Conservation (phyloP, 805 yeast species). For the Limtongia smithiae region DNA sequence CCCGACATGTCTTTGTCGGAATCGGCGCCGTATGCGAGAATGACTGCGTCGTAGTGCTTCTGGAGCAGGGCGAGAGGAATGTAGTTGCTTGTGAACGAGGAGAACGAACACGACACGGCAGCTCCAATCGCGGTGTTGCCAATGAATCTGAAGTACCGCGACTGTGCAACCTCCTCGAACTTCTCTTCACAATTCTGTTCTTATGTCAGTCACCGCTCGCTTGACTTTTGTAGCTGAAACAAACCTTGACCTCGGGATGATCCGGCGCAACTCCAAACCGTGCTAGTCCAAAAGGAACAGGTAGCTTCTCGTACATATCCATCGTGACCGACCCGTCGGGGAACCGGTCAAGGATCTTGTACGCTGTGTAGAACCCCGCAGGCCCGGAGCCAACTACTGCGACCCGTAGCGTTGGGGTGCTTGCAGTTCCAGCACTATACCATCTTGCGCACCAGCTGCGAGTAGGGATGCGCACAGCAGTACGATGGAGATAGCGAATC, state of each 20-base stretch:
- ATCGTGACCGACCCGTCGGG: conserved; percentile 44
- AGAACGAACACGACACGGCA: background rate
- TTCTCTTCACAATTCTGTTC: conserved; percentile 53
- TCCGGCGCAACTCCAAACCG: conserved; percentile 99
- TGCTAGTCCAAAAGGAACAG: conserved; percentile 88
- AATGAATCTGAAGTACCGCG: conserved; percentile 49
- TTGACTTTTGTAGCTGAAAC: no score
- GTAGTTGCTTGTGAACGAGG: conserved; percentile 38
- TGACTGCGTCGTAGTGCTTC: conserved; percentile 63
- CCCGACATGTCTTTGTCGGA: conserved; percentile 49
- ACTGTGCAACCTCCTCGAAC: conserved; percentile 50
- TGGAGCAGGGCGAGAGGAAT: conserved; percentile 50
- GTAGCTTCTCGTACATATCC: conserved; percentile 77
- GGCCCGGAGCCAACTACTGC: conserved; percentile 96
- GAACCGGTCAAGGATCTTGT: conserved; percentile 55
- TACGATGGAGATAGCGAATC: no score
- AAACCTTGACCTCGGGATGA: conserved; percentile 84
- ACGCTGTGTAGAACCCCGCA: conserved; percentile 88
- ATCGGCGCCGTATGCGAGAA: conserved; percentile 77
- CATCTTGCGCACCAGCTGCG: no score
- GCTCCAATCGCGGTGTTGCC: conserved; percentile 72
- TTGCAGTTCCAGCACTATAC: no score
- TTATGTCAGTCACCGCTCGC: conserved; percentile 33
- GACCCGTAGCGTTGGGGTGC: conserved; percentile 34
- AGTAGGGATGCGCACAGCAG: no score